A percentile compares a stretch with the other conserved stretches of the same genome.
Conservation (phyloP, 768 basidiomycete genomes). For the Kwoniella europaea region DNA sequence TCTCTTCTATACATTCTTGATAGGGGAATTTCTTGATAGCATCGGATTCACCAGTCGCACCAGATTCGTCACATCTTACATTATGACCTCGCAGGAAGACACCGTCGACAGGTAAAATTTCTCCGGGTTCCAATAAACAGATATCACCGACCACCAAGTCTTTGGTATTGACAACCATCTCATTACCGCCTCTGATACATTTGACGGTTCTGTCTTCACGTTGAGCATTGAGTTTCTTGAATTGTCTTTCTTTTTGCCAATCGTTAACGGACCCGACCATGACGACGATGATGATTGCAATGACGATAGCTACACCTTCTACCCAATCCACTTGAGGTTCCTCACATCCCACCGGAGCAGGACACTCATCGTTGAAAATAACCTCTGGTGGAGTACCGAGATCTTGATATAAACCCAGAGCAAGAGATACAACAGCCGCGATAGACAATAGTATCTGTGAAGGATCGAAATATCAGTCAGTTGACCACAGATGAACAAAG, state of each 20-base stretch:
- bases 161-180: conserved; percentile 73
- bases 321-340: conserved; percentile 94
- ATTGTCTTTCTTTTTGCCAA: conserved; percentile 98
- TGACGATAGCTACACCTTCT: conserved; percentile 69
- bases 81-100: conserved; percentile 91
- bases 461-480: background rate
- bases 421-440: conserved; percentile 89
- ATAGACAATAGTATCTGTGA: conserved; percentile 81
- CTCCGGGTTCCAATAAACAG: conserved; percentile 88
- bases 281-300: conserved; percentile 64
- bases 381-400: conserved; percentile 72
- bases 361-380: conserved; percentile 54
- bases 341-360: conserved; percentile 53
- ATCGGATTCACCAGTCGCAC: conserved; percentile 95
- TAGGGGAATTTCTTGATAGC: conserved; percentile 86
- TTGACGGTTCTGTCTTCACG: conserved; percentile 93
- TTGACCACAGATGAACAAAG: background rate
- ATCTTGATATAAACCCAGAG: conserved; percentile 91
- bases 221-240: conserved; percentile 86
- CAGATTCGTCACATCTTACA: conserved; percentile 93
- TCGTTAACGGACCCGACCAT: conserved; percentile 94
- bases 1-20: conserved; percentile 70
- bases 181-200: conserved; percentile 72
- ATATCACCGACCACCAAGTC: conserved; percentile 94
- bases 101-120: conserved; percentile 94